Percentiles rank a stretch among this genome's conserved stretches.
These are phyloP conservation scores for Klebsormidium nitens DNA, from an alignment of 139 green algal genomes.

Conservation along the genomic window DNA sequence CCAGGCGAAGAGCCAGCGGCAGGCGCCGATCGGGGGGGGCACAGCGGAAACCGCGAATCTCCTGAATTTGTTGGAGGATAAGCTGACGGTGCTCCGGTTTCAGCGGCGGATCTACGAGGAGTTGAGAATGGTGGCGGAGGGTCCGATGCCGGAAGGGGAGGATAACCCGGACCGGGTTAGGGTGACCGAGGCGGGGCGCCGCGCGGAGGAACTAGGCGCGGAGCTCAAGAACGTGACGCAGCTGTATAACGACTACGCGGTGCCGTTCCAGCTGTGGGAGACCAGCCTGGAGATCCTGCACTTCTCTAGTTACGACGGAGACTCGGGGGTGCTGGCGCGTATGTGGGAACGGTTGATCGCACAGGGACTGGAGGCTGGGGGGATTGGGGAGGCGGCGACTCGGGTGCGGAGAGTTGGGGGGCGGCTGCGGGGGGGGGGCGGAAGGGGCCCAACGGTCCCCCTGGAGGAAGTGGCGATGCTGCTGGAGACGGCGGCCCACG, in stretches of 20 bases:
- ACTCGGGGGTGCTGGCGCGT: neutral
- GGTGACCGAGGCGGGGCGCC: neutral
- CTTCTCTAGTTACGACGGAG: constrained; percentile 14
- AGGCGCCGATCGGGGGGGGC: neutral
- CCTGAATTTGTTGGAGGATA: constrained; percentile 25
- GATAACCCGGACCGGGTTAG: neutral
- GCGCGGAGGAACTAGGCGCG: constrained; percentile 4
- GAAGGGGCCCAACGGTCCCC: neutral
- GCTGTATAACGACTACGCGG: constrained; percentile 37
- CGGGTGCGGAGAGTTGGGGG: constrained; percentile 7
- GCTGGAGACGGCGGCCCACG: constrained; percentile 25
- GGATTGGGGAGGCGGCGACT: constrained; percentile 18
- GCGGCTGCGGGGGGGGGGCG: neutral
- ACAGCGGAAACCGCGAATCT: neutral
- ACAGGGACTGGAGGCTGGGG: constrained; percentile 20
- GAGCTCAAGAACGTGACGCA: constrained; percentile 26
- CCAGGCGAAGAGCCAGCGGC: constrained; percentile 24
- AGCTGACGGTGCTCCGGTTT: constrained; percentile 35
- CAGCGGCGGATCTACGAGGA: constrained; percentile 26
- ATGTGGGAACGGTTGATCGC: constrained; percentile 15
- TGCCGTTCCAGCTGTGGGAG: constrained; percentile 35
- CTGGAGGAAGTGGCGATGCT: constrained; percentile 4
- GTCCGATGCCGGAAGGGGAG: neutral
- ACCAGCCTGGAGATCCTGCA: constrained; percentile 25
- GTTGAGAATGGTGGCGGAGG: neutral